Percentiles rank a stretch among this genome's conserved stretches.
phyloP scores from a whole-genome alignment of 139 green algal species.

The Chlamydomonas sp. region DNA sequence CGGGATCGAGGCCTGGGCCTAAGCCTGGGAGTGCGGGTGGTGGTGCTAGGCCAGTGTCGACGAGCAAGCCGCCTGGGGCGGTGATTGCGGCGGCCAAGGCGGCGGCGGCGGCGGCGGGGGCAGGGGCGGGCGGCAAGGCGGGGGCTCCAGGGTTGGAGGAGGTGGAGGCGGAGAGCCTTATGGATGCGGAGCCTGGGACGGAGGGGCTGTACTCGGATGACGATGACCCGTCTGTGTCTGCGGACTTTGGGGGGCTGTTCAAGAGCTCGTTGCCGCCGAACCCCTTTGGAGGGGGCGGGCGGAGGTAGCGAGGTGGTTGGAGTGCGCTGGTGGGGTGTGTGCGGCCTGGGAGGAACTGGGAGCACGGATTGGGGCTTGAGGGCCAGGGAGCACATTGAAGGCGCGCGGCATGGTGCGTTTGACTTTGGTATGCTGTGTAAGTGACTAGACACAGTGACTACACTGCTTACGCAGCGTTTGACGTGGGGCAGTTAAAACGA shows the following conservation, averaged over 20 bases:
- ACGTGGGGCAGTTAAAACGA: no score
- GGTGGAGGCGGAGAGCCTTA: slow-evolving; percentile 13
- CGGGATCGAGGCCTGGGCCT: no score
- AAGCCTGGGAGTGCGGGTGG: no score
- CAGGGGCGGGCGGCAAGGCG: not conserved
- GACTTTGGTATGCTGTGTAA: no score
- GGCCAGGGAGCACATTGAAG: no score
- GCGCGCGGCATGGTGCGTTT: no score
- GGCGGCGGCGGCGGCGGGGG: not conserved
- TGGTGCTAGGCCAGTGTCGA: not conserved
- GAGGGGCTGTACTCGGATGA: slow-evolving; percentile 32
- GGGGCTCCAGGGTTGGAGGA: not conserved
- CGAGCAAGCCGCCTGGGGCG: slow-evolving; percentile 11
- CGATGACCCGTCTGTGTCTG: not conserved
- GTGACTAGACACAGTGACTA: no score
- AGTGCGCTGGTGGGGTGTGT: not conserved
- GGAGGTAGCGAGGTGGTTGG: not conserved
- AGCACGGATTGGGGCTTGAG: no score
- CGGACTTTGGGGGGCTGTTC: slow-evolving; percentile 38
- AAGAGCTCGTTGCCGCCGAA: slow-evolving; percentile 24
- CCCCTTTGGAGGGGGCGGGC: not conserved
- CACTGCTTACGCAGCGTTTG: no score
- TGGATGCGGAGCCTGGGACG: slow-evolving; percentile 3
- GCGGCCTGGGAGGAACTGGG: not conserved
- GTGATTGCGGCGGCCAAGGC: slow-evolving; percentile 1